Percentiles rank a stretch among this genome's conserved stretches.
Evolutionary conservation across 257 asterid species (phyloP).

Genomic region (Penstemon davidsonii): DNA sequence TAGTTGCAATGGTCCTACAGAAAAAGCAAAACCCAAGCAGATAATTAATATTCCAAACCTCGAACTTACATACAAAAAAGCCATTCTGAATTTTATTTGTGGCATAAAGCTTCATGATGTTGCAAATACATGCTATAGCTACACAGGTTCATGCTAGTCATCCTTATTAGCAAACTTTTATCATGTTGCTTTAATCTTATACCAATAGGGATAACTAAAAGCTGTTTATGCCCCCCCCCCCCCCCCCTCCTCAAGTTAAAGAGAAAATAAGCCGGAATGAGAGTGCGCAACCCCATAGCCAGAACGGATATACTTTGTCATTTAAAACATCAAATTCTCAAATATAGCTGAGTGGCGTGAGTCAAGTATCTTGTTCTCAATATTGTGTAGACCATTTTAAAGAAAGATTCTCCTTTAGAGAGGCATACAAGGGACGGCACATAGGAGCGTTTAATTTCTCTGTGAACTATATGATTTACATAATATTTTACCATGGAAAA

Average conservation of each 20-base stretch:
- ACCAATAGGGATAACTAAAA: not conserved
- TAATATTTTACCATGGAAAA: not conserved
- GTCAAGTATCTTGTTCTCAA: not conserved
- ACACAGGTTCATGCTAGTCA: not conserved
- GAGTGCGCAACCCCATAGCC: too few relatives aligned
- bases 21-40: constrained; percentile 31
- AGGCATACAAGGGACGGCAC: constrained; percentile 2
- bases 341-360: not conserved
- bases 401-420: constrained; percentile 4
- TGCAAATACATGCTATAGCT: not conserved
- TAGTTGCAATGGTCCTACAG: constrained; percentile 60
- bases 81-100: constrained; percentile 3
- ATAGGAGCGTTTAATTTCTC: constrained; percentile 1
- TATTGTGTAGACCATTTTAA: not conserved
- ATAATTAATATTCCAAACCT: constrained; percentile 26
- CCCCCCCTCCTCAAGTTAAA: not conserved
- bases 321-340: not conserved
- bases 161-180: constrained; percentile 2
- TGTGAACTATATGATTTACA: constrained; percentile 3
- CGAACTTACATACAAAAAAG: constrained; percentile 5
- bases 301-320: not conserved
- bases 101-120: not conserved
- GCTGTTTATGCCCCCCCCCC: not conserved
- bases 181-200: not conserved
- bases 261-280: not conserved